A percentile compares a stretch with the other conserved stretches of the same genome.
phyloP scores from a whole-genome alignment of 495 filamentous ascomycete genomes.

The Penicillium paxilli region DNA sequence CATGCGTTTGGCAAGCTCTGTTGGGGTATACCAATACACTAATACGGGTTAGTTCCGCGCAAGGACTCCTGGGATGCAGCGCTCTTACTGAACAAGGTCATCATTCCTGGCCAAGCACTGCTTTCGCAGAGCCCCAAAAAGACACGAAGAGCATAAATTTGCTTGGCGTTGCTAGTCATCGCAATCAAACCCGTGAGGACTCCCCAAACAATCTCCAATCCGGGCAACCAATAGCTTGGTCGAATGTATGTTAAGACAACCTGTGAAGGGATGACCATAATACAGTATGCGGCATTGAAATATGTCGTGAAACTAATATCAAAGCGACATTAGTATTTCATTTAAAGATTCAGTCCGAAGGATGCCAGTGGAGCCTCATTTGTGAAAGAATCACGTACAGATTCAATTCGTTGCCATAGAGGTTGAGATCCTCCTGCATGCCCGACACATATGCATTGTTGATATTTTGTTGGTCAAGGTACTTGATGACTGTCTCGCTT shows the following conservation, averaged over 20 bases:
- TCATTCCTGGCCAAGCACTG: conserved; percentile 35
- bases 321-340: too few relatives aligned
- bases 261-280: conserved; percentile 59
- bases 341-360: background rate
- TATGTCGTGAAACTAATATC: conserved; percentile 47
- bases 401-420: conserved; percentile 51
- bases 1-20: conserved; percentile 49
- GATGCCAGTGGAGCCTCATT: background rate
- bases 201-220: conserved; percentile 53
- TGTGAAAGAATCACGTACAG: conserved; percentile 11
- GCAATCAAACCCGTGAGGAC: conserved; percentile 30
- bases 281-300: conserved; percentile 61
- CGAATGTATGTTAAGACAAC: conserved; percentile 55
- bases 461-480: conserved; percentile 56
- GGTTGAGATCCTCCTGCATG: conserved; percentile 34
- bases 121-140: conserved; percentile 35
- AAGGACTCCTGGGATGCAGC: background rate
- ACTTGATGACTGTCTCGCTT: conserved; percentile 44
- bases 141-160: conserved; percentile 28
- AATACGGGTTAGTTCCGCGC: background rate
- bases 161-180: conserved; percentile 25
- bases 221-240: conserved; percentile 56
- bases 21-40: conserved; percentile 39
- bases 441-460: conserved; percentile 52
- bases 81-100: conserved; percentile 28